A percentile compares a stretch with the other conserved stretches of the same genome.
These are phyloP conservation scores for Botrytis paeoniae DNA, from an alignment of 2,329 filamentous ascomycete species.

Conservation along the genomic window DNA sequence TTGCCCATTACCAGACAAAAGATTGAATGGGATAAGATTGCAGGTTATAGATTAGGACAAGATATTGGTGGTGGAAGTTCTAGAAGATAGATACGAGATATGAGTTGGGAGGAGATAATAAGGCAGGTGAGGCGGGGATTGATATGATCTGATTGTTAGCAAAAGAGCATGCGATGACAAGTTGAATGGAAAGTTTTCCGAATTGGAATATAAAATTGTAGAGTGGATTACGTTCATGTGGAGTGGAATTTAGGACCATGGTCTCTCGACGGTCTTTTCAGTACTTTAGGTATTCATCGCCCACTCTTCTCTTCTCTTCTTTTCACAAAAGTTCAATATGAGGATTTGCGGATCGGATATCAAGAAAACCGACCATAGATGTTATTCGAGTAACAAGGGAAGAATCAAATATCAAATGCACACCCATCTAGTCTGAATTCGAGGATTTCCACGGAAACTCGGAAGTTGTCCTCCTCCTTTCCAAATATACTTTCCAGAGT, in stretches of 20 bases:
- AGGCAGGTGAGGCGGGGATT: background rate
- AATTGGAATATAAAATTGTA: background rate
- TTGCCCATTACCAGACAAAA: slow-evolving; percentile 96
- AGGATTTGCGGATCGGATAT: background rate
- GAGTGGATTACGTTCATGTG: background rate
- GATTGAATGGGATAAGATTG: slow-evolving; percentile 99
- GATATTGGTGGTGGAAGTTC: slow-evolving; percentile 70
- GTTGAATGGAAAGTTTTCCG: background rate
- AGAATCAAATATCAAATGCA: background rate
- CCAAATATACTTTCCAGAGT: background rate
- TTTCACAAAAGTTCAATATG: background rate
- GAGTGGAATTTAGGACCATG: background rate
- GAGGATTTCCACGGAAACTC: background rate
- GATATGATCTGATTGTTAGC: background rate
- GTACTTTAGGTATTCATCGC: background rate
- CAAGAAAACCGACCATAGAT: background rate
- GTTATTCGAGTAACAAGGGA: background rate
- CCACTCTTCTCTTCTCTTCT: background rate
- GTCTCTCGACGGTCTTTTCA: background rate
- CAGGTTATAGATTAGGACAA: slow-evolving; percentile 82
- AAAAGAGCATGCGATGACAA: background rate
- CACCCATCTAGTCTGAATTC: background rate
- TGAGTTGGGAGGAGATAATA: background rate
- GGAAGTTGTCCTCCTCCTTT: background rate
- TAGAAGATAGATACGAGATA: slow-evolving; percentile 43